Percentiles rank a stretch among this genome's conserved stretches.
phyloP scores from a whole-genome alignment of 257 asterid species.

The Solanum verrucosum region DNA sequence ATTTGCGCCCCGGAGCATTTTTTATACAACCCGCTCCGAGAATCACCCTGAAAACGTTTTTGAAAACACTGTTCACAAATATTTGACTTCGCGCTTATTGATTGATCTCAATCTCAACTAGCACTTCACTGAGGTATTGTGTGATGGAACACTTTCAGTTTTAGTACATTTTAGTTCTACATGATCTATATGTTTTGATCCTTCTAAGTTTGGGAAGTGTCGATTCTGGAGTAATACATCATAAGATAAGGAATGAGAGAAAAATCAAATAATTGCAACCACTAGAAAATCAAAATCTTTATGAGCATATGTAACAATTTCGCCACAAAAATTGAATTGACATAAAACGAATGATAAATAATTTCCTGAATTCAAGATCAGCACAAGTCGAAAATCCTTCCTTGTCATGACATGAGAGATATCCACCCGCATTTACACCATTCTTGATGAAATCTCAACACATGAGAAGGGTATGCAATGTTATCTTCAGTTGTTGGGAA shows the following conservation, averaged over 20 bases:
- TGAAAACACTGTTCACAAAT: neutral
- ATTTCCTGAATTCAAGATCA: neutral
- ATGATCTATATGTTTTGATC: neutral
- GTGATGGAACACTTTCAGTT: neutral
- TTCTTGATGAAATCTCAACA: neutral
- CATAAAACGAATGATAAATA: neutral
- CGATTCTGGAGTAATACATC: neutral
- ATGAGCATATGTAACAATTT: neutral
- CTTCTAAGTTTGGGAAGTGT: neutral
- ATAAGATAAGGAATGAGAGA: neutral
- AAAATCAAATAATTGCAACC: neutral
- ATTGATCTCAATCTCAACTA: no score
- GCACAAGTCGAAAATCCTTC: neutral
- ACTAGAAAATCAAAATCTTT: neutral
- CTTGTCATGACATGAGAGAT: neutral
- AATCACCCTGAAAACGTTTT: no score
- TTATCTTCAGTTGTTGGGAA: neutral
- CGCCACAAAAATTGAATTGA: neutral
- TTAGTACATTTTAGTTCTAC: neutral
- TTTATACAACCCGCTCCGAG: no score
- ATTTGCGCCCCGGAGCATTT: neutral
- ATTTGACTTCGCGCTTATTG: neutral
- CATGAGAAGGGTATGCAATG: neutral
- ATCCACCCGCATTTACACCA: neutral
- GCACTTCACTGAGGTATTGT: neutral